phyloP scores from a whole-genome alignment of 2,329 filamentous ascomycete genomes.

The Paraphoma sp. region DNA sequence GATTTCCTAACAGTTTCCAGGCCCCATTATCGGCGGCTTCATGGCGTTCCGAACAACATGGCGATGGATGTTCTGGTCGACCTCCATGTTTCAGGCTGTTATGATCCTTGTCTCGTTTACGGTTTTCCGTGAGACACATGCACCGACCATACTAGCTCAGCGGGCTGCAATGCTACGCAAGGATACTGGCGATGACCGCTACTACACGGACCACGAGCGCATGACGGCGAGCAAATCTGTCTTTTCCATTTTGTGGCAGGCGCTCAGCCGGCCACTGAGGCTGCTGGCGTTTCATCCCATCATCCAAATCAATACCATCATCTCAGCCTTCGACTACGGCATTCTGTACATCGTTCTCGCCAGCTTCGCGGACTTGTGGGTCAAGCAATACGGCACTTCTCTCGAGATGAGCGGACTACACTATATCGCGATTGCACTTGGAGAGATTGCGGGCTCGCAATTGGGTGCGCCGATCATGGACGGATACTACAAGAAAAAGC shows the following conservation, averaged over 20 bases:
- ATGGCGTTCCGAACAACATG: conserved; percentile 33
- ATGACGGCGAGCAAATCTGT: conserved; percentile 8
- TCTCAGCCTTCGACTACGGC: conserved; percentile 41
- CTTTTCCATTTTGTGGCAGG: conserved; percentile 51
- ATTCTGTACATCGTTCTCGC: conserved; percentile 42
- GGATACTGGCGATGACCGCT: conserved; percentile 74
- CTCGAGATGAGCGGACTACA: conserved; percentile 32
- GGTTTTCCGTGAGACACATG: conserved; percentile 54
- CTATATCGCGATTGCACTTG: conserved; percentile 54
- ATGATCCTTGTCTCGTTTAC: conserved; percentile 41
- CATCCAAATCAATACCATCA: conserved; percentile 52
- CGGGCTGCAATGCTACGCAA: conserved; percentile 23
- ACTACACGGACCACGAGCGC: conserved; percentile 41
- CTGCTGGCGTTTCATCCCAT: conserved; percentile 63
- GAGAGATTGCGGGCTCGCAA: conserved; percentile 69
- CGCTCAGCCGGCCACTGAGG: conserved; percentile 60
- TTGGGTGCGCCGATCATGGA: conserved; percentile 18
- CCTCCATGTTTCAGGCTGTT: conserved; percentile 32
- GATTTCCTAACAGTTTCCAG: neutral
- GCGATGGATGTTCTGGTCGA: conserved; percentile 41
- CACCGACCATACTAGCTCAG: conserved; percentile 51
- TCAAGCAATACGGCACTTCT: conserved; percentile 22
- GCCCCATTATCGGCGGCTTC: conserved; percentile 37
- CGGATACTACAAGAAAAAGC: conserved; percentile 11
- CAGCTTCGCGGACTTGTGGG: conserved; percentile 35